These are phyloP conservation scores for Xylaria sp. DNA, from an alignment of 2,329 filamentous ascomycete species.

Conservation along the genomic window DNA sequence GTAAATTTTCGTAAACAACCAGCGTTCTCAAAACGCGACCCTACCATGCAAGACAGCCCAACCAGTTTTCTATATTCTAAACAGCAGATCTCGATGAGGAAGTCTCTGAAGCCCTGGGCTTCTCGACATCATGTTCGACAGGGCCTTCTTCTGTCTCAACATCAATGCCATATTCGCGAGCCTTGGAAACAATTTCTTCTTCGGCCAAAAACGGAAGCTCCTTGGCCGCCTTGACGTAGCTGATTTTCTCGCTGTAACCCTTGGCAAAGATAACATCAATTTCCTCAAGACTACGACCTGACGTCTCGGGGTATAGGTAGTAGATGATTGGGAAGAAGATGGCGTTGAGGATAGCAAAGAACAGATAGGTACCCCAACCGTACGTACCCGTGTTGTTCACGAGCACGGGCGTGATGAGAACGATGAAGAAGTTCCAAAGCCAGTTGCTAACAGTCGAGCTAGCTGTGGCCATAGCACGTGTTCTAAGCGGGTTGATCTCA, in stretches of 20 bases:
- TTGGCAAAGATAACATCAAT: slow-evolving; percentile 66
- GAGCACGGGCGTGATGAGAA: slow-evolving; percentile 69
- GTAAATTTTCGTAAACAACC: slow-evolving; percentile 10
- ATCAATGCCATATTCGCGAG: slow-evolving; percentile 41
- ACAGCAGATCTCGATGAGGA: slow-evolving; percentile 19
- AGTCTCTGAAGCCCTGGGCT: slow-evolving; percentile 18
- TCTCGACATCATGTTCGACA: slow-evolving; percentile 26
- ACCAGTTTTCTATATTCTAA: background rate
- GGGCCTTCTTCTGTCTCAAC: slow-evolving; percentile 34
- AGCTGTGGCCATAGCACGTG: slow-evolving; percentile 53
- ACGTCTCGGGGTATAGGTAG: slow-evolving; percentile 59
- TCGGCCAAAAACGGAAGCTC: slow-evolving; percentile 59
- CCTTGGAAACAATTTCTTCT: slow-evolving; percentile 58
- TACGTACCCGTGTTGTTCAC: slow-evolving; percentile 55
- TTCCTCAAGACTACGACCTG: slow-evolving; percentile 57
- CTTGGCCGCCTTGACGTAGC: slow-evolving; percentile 63
- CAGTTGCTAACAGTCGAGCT: slow-evolving; percentile 61
- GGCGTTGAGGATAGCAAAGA: slow-evolving; percentile 54
- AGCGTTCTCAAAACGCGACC: background rate
- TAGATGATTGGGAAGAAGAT: slow-evolving; percentile 54
- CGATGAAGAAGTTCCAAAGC: slow-evolving; percentile 56
- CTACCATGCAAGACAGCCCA: background rate
- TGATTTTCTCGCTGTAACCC: slow-evolving; percentile 62
- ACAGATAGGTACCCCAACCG: slow-evolving; percentile 56
- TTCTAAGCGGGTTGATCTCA: slow-evolving; percentile 58